Evolutionary conservation across 2,329 filamentous ascomycete genomes (phyloP).

Genomic region (Cytospora schulzeri): DNA sequence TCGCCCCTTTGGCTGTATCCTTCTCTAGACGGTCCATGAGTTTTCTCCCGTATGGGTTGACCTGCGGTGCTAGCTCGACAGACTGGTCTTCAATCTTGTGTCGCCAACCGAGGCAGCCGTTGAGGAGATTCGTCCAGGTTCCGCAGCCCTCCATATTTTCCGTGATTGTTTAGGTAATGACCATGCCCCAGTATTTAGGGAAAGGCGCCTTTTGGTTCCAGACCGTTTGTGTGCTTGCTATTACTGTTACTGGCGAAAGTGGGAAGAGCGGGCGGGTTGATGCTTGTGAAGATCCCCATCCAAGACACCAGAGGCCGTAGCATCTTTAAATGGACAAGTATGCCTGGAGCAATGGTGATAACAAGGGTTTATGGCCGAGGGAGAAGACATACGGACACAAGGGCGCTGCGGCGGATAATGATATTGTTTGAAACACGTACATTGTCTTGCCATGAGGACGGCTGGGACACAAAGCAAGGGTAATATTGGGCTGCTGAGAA

Average conservation of each 20-base stretch:
- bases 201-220: neutral
- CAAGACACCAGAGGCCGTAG: neutral
- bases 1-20: neutral
- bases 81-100: neutral
- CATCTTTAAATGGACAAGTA: neutral
- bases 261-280: neutral
- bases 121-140: neutral
- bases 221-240: neutral
- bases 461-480: neutral
- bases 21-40: neutral
- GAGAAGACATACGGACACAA: neutral
- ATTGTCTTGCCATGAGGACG: neutral
- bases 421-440: constrained; percentile 1
- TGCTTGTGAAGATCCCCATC: too few relatives aligned
- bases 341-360: neutral
- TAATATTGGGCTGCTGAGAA: neutral
- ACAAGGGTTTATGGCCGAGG: neutral
- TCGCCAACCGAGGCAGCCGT: constrained; percentile 8
- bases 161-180: neutral
- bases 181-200: too few relatives aligned
- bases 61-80: constrained; percentile 1
- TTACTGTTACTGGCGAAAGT: neutral
- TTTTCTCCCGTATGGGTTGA: neutral
- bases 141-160: constrained; percentile 7
- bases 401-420: neutral